Evolutionary conservation across 1,284 basidiomycete species (phyloP).

Genomic region (Boletus mariae): DNA sequence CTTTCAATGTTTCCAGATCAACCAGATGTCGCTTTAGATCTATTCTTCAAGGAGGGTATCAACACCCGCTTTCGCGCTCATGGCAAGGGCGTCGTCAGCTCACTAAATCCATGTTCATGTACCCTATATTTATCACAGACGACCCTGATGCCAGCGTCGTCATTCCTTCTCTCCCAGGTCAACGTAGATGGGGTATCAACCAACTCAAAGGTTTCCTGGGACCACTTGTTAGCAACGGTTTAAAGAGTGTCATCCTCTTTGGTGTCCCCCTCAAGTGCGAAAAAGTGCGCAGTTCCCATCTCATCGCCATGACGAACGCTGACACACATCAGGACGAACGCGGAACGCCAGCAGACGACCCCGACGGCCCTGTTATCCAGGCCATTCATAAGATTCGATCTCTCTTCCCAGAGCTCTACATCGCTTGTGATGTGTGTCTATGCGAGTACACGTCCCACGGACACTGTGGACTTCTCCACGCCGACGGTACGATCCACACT

Average conservation of each 20-base stretch:
- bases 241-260: constrained; percentile 92
- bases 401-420: constrained; percentile 81
- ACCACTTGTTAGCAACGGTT: constrained; percentile 86
- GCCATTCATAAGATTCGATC: constrained; percentile 77
- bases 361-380: constrained; percentile 87
- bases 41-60: constrained; percentile 89
- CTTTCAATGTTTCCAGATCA: not conserved
- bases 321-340: constrained; percentile 59
- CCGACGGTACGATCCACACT: constrained; percentile 74
- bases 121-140: constrained; percentile 95
- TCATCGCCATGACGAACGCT: not conserved
- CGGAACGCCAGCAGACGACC: constrained; percentile 90
- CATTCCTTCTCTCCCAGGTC: constrained; percentile 79
- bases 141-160: constrained; percentile 79
- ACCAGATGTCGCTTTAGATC: constrained; percentile 42
- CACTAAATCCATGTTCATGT: constrained; percentile 93
- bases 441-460: constrained; percentile 99
- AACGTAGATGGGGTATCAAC: constrained; percentile 93
- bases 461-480: constrained; percentile 85
- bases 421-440: constrained; percentile 96
- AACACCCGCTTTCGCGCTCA: constrained; percentile 81
- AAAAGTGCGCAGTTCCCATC: constrained; percentile 56
- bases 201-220: constrained; percentile 84
- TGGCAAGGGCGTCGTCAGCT: constrained; percentile 78
- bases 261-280: constrained; percentile 85